Percentiles rank a stretch among this genome's conserved stretches.
These are phyloP conservation scores for Cyclotella kingstonii DNA, from an alignment of 108 stramenopile species.

Conservation along the genomic window DNA sequence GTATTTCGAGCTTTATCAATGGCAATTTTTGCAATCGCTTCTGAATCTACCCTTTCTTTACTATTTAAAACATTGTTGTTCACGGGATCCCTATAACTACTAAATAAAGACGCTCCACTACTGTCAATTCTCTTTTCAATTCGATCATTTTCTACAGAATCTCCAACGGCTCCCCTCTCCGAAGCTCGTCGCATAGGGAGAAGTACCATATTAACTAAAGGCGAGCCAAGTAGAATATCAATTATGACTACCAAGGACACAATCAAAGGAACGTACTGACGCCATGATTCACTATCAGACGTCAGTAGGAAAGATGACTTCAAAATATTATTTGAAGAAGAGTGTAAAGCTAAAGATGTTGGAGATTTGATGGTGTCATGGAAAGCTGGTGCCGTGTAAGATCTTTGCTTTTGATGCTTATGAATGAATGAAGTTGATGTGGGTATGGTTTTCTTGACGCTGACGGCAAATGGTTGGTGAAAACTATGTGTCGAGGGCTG, in stretches of 20 bases:
- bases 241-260: slow-evolving; percentile 61
- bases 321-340: too few relatives aligned
- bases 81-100: slow-evolving; percentile 5
- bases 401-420: too few relatives aligned
- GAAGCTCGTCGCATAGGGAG: slow-evolving; percentile 47
- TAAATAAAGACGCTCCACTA: slow-evolving; percentile 27
- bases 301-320: slow-evolving; percentile 24
- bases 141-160: background rate
- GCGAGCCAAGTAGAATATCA: slow-evolving; percentile 81
- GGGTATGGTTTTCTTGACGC: too few relatives aligned
- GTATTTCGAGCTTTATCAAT: slow-evolving; percentile 63
- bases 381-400: too few relatives aligned
- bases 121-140: background rate
- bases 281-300: slow-evolving; percentile 56
- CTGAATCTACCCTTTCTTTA: slow-evolving; percentile 73
- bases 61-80: slow-evolving; percentile 9
- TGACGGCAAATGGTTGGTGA: too few relatives aligned
- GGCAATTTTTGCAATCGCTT: slow-evolving; percentile 59
- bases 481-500: too few relatives aligned
- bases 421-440: too few relatives aligned
- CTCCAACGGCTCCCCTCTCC: slow-evolving; percentile 33
- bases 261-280: slow-evolving; percentile 81
- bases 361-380: too few relatives aligned
- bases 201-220: slow-evolving; percentile 62
- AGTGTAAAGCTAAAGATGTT: too few relatives aligned